phyloP scores from a whole-genome alignment of 345 rosid species.

The Diplotaxis tenuifolia region DNA sequence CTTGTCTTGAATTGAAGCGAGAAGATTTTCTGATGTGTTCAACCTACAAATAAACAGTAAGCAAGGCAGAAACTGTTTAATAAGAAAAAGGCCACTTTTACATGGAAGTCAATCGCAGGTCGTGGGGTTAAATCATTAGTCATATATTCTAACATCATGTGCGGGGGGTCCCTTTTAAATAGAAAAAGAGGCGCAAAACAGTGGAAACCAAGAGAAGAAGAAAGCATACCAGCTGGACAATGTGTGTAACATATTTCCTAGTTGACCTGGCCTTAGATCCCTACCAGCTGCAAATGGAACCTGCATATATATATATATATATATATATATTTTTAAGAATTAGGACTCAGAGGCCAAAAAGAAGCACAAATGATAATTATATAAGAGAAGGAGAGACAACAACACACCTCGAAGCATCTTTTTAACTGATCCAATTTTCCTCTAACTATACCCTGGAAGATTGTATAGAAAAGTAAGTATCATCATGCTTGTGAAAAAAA shows the following conservation, averaged over 20 bases:
- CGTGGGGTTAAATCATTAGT: not conserved
- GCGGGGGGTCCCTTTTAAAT: not conserved
- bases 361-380: not conserved
- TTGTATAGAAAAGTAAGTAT: slow-evolving; percentile 2
- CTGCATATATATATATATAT: too few species aligned
- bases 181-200: not conserved
- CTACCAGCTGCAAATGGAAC: slow-evolving; percentile 95
- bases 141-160: not conserved
- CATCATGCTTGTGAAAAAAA: not conserved
- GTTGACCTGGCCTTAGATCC: slow-evolving; percentile 88
- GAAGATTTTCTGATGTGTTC: slow-evolving; percentile 71
- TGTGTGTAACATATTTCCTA: slow-evolving; percentile 80
- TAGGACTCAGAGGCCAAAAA: not conserved
- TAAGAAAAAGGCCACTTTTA: not conserved
- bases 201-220: not conserved
- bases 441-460: slow-evolving; percentile 76
- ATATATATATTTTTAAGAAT: not conserved
- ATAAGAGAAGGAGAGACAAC: not conserved
- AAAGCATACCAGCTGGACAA: slow-evolving; percentile 66
- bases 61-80: not conserved
- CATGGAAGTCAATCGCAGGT: not conserved
- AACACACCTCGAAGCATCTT: slow-evolving; percentile 83
- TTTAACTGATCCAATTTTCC: slow-evolving; percentile 93
- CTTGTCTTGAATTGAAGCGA: slow-evolving; percentile 82
- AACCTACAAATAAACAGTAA: slow-evolving; percentile 47